Base-by-base conservation (phyloP, 768 basidiomycete species). In the Antrodiella citrinella region DNA sequence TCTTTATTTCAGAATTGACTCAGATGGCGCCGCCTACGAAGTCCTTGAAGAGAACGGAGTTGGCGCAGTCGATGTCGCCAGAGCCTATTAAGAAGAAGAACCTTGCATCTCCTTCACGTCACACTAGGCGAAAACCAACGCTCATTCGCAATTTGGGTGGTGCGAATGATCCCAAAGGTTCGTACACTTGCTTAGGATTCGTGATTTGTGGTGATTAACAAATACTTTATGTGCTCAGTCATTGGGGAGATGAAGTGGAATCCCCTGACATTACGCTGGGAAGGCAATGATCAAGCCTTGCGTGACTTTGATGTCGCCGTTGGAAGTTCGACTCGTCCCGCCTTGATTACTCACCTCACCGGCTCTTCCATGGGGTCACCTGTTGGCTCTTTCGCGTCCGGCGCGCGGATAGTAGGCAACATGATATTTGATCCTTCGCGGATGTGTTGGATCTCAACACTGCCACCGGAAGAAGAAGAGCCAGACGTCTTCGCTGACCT, bases 181-280 rank as follows among this genome's bases (percentile, higher is more conserved):
- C 47, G 60, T 44, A 10, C n/a, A n/a, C n/a, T n/a, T n/a, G n/a
- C n/a, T n/a, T n/a, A n/a, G n/a, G n/a, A n/a, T n/a, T n/a, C 15
- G 4, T 11, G 10, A 22, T 20, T 44, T 19, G 18, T 10, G 9
- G 15, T 26, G 45, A 47, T 11, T 11, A 26, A 24, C 26, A 47
- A 44, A 21, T 20, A 21, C 21, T 13, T 20, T 13, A 10, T 12
- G 10, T n/a, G 19, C 43, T 26, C 60, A 95, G 95, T 91, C 43
- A 80, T 95, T 51, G 93, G 92, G 19, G 91, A 94, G 49, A 99
- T 99, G 95, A 88, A 81, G 60, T 99, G 92, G 90, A 98, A 99
- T 67, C 94, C 95, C 38, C 71, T 69, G 15, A 82, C 82, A 2
- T 78, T 88, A 13, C 85, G 91, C 26, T 99, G 95, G 95, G 95